Conservation (phyloP, 1,284 basidiomycete genomes). For the Ceratobasidium sp. region DNA sequence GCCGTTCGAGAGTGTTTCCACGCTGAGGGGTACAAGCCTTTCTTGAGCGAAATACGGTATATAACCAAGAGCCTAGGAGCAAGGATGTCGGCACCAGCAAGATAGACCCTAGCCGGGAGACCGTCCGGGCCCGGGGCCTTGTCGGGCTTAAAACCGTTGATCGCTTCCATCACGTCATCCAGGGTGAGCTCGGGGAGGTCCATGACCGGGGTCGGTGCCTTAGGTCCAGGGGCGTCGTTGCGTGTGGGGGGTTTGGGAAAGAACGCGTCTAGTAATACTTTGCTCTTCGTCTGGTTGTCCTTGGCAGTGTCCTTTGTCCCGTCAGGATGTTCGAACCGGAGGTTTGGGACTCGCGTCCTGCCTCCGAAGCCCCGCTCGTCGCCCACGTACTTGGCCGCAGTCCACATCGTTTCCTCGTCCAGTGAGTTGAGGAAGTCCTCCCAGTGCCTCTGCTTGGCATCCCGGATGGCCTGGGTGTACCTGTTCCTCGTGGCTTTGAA, state of each 20-base stretch:
- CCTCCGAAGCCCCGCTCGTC: background rate
- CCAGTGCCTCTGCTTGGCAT: too few relatives aligned
- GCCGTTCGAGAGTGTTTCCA: too few relatives aligned
- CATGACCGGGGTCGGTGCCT: too few relatives aligned
- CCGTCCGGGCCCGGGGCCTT: slow-evolving; percentile 57
- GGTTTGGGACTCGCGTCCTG: slow-evolving; percentile 13
- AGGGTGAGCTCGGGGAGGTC: background rate
- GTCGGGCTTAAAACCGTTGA: slow-evolving; percentile 39
- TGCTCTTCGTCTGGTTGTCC: slow-evolving; percentile 29
- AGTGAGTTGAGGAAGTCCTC: too few relatives aligned
- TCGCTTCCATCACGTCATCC: background rate
- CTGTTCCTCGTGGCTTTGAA: background rate
- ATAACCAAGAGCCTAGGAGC: slow-evolving; percentile 54
- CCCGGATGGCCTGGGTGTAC: background rate
- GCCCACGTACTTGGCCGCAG: slow-evolving; percentile 19
- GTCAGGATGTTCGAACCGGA: background rate
- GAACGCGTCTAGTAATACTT: slow-evolving; percentile 33
- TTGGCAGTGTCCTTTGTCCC: background rate
- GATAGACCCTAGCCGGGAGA: slow-evolving; percentile 48
- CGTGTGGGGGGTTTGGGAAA: too few relatives aligned
- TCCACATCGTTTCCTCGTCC: too few relatives aligned
- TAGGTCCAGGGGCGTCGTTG: too few relatives aligned
- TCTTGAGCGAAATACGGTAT: slow-evolving; percentile 23
- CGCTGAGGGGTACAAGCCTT: too few relatives aligned
- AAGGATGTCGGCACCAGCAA: slow-evolving; percentile 54